Evolutionary conservation across 2,329 filamentous ascomycete genomes (phyloP).

Genomic region (Trichoderma koningii): DNA sequence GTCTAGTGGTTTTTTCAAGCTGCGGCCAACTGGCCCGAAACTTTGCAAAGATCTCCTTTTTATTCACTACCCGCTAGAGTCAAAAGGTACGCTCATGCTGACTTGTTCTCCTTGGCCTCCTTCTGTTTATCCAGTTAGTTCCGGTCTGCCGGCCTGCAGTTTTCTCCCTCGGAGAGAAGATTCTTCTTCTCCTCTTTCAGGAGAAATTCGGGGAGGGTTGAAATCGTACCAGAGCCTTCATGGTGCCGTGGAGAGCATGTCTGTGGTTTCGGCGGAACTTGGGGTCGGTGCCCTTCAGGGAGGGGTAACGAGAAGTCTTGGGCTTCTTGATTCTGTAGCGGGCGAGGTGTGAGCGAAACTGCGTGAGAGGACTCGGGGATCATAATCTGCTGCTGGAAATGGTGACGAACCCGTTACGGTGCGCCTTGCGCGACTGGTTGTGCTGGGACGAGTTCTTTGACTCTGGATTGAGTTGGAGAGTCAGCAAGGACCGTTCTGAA

Average conservation of each 20-base stretch:
- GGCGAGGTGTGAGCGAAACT: neutral
- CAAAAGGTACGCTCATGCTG: conserved; percentile 58
- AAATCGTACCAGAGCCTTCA: conserved; percentile 85
- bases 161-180: neutral
- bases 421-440: conserved; percentile 97
- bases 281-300: conserved; percentile 96
- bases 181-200: neutral
- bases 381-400: neutral
- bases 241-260: conserved; percentile 98
- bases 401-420: conserved; percentile 89
- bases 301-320: conserved; percentile 98
- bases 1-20: conserved; percentile 13
- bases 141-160: neutral
- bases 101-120: conserved; percentile 95
- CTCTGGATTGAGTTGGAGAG: conserved; percentile 58
- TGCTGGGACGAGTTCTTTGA: conserved; percentile 99
- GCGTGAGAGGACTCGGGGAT: neutral
- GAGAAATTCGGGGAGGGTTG: conserved; percentile 32
- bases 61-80: conserved; percentile 2
- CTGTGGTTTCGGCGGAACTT: conserved; percentile 99
- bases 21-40: conserved; percentile 12
- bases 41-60: conserved; percentile 16
- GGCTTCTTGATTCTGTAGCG: conserved; percentile 95
- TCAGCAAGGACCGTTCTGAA: neutral
- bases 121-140: conserved; percentile 64